Base-by-base conservation (phyloP, 1,139 yeast species). In the Hansenula lynferdii region DNA sequence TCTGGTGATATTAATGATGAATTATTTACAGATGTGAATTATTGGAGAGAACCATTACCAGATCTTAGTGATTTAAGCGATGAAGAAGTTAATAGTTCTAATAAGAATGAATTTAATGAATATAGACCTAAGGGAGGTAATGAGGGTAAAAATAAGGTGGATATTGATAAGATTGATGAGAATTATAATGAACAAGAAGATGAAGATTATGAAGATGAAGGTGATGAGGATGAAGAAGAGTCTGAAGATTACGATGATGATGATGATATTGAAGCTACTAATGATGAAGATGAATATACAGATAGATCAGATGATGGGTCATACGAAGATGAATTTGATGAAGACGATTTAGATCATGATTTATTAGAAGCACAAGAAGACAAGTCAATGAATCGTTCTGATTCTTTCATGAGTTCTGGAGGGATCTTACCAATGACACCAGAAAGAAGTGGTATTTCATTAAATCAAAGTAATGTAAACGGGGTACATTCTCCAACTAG, bases 31-130 rank as follows among this genome's bases (percentile, higher is more conserved):
- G 98, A 92, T 61, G 85, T 85, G 22, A 89, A 86, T 54, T 92
- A 76, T 58, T 92, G 99, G 99, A 67, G 95, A 46, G 92, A 82
- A 38, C 92, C 95, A 0, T 60, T 90, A 26, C 65, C 76, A 8
- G 80, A 80, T 45, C 57, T 90, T 9, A 59, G 58, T 37, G 65
- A 62, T 35, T 44, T 60, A 15, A 60, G 65, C 35, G 66, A 61
- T 37, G 44, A 56, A 12, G 47, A 44, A 11, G 12, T 37, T 18
- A 39, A 29, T 23, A 28, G 37, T 6, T 15, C 28, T 17, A 19
- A 31, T 23, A 29, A 29, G 2, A 44, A 42, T 16, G 42, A 41
- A 11, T 40, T 30, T 37, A 39, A 33, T 10, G 22, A 17, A 19
- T 30, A 37, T 19, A 39, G 34, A 32, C 33, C 25, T 8, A 16